phyloP scores from a whole-genome alignment of 306 rosid genomes.

The Argentina anserina region DNA sequence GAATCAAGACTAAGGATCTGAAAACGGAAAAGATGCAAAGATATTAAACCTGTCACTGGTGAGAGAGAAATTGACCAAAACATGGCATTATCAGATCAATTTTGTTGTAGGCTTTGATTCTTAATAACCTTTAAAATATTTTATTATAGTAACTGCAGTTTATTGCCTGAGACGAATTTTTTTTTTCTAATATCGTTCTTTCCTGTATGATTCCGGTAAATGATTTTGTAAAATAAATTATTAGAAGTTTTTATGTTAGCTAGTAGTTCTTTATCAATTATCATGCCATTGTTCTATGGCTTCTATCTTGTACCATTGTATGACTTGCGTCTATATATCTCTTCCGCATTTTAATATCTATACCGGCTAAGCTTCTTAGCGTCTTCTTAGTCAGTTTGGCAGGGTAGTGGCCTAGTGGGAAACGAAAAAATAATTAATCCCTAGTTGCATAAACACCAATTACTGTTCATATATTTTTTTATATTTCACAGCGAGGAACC shows the following conservation, averaged over 20 bases:
- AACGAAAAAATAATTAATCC: too few species aligned
- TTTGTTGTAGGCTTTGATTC: not conserved
- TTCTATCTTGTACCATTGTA: not conserved
- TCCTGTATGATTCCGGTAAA: too few species aligned
- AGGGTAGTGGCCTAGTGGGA: too few species aligned
- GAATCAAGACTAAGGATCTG: not conserved
- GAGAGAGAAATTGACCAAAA: not conserved
- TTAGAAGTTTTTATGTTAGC: not conserved
- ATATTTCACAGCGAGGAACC: too few species aligned
- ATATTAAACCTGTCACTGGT: not conserved
- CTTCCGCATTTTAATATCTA: not conserved
- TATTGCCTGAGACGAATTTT: too few species aligned
- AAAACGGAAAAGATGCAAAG: not conserved
- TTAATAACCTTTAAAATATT: not conserved
- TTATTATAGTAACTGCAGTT: not conserved
- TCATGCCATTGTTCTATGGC: not conserved
- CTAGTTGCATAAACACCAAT: too few species aligned
- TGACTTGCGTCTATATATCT: not conserved
- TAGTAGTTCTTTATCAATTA: too few species aligned
- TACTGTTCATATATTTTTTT: too few species aligned
- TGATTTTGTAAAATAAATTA: not conserved
- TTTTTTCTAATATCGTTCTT: too few species aligned
- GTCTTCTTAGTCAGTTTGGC: not conserved
- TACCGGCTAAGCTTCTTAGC: not conserved
- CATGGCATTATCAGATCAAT: not conserved